These are phyloP conservation scores for Solanum gandarillasii DNA, from an alignment of 257 asterid species.

Conservation along the genomic window DNA sequence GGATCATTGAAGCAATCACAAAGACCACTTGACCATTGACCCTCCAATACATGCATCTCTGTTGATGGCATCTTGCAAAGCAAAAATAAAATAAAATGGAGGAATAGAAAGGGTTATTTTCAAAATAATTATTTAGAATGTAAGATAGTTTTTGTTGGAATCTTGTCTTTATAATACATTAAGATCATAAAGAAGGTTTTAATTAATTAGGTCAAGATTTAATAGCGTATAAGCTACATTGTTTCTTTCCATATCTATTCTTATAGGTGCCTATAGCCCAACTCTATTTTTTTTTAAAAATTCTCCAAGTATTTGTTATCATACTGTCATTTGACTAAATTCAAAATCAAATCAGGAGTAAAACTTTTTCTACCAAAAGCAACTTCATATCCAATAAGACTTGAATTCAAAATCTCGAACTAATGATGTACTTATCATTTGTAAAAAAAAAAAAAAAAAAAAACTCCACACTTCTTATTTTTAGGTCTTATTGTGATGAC, in stretches of 20 bases:
- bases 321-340: too few species aligned
- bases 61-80: not conserved
- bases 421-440: too few species aligned
- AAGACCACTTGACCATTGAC: not conserved
- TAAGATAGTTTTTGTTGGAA: not conserved
- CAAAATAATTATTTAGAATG: not conserved
- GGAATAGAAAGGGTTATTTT: not conserved
- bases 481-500: not conserved
- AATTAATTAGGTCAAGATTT: not conserved
- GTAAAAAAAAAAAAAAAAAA: too few species aligned
- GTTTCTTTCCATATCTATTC: not conserved
- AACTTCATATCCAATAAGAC: too few species aligned
- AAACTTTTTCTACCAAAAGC: too few species aligned
- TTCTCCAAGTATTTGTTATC: not conserved
- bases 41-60: not conserved
- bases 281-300: not conserved
- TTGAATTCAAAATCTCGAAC: not conserved
- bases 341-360: accelerated
- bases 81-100: not conserved
- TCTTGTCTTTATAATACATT: not conserved
- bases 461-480: not conserved
- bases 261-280: not conserved
- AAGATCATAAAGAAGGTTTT: not conserved
- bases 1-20: not conserved
- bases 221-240: not conserved